Conservation (phyloP, 176 grass and related monocot species). For the Aegilops bicornis region DNA sequence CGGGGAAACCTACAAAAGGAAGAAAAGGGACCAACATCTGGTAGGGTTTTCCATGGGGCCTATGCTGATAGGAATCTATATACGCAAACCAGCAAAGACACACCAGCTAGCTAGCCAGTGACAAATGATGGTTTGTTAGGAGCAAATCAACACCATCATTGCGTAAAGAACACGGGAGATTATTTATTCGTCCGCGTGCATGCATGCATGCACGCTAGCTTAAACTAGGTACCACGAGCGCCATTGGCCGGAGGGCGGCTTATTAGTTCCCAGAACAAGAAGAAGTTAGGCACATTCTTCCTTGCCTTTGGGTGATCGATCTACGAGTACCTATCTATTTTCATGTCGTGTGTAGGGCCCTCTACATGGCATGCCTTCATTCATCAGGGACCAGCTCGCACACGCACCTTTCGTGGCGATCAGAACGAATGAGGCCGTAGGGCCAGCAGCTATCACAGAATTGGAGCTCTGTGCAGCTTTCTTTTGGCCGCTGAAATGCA, state of each 20-base stretch:
- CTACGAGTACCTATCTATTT: neutral
- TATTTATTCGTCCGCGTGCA: neutral
- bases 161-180: constrained; percentile 7
- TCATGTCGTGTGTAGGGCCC: constrained; percentile 14
- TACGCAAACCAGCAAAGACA: neutral
- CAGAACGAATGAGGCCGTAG: constrained; percentile 29
- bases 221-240: constrained; percentile 17
- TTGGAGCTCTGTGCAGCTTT: constrained; percentile 22
- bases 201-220: constrained; percentile 18
- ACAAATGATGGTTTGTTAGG: constrained; percentile 32
- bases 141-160: constrained; percentile 47
- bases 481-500: neutral
- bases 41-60: constrained; percentile 35
- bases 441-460: constrained; percentile 12
- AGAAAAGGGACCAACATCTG: neutral
- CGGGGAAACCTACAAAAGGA: constrained; percentile 35
- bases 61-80: constrained; percentile 8
- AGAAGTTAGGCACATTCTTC: constrained; percentile 58
- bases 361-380: constrained; percentile 19
- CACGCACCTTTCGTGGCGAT: constrained; percentile 26
- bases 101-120: constrained; percentile 3
- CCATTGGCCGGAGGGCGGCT: neutral
- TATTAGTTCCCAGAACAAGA: constrained; percentile 24
- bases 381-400: constrained; percentile 22
- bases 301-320: constrained; percentile 16